Conservation (phyloP, 768 basidiomycete species). For the Suillus occidentalis region DNA sequence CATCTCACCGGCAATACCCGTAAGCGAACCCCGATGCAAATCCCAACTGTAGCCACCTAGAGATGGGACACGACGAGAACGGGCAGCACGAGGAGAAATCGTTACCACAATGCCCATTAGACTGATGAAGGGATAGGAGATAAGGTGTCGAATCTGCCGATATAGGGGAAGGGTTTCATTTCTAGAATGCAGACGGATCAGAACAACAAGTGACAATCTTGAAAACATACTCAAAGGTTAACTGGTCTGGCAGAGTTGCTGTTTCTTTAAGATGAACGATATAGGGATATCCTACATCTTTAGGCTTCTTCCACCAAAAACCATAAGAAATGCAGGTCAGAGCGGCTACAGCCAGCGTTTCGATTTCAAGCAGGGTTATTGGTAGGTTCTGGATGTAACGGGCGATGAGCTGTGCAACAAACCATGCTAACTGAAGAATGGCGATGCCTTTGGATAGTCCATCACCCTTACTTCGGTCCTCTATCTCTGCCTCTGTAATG, state of each 20-base stretch:
- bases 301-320: slow-evolving; percentile 38
- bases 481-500: slow-evolving; percentile 20
- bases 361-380: slow-evolving; percentile 34
- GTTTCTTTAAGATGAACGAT: background rate
- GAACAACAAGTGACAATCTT: background rate
- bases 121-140: background rate
- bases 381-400: slow-evolving; percentile 23
- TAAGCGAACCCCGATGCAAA: too few species aligned
- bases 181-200: background rate
- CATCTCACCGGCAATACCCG: background rate
- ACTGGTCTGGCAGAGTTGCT: background rate
- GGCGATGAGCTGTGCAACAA: slow-evolving; percentile 30
- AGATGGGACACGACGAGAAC: background rate
- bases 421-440: slow-evolving; percentile 34
- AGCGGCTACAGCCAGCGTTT: slow-evolving; percentile 30
- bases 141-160: background rate
- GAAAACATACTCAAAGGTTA: background rate
- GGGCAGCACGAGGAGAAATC: background rate
- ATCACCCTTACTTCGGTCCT: slow-evolving; percentile 35
- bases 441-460: slow-evolving; percentile 30
- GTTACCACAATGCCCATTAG: rapidly evolving
- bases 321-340: slow-evolving; percentile 29
- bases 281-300: slow-evolving; percentile 19
- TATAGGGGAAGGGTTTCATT: too few species aligned
- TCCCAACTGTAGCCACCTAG: background rate